phyloP scores from a whole-genome alignment of 768 basidiomycete species.

The Phylloporus arenicola region DNA sequence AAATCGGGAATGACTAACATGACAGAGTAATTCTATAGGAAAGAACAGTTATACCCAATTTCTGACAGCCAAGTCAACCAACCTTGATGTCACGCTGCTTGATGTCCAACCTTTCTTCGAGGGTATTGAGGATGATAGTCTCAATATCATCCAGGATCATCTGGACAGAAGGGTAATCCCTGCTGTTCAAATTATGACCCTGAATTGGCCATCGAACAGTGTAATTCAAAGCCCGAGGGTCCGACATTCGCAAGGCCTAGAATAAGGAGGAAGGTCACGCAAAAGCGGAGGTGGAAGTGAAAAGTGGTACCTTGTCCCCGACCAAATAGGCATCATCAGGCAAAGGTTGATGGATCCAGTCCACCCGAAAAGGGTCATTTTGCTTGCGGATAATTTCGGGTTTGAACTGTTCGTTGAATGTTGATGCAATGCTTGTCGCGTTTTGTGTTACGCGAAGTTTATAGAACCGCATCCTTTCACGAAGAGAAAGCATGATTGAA shows the following conservation, averaged over 20 bases:
- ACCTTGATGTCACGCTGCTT: slow-evolving; percentile 56
- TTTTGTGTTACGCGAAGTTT: slow-evolving; percentile 72
- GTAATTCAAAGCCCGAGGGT: slow-evolving; percentile 66
- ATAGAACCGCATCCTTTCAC: slow-evolving; percentile 83
- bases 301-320: slow-evolving; percentile 58
- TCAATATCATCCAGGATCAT: slow-evolving; percentile 75
- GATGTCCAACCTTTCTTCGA: slow-evolving; percentile 61
- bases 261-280: slow-evolving; percentile 8
- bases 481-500: slow-evolving; percentile 63
- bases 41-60: neutral
- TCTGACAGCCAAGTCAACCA: slow-evolving; percentile 10
- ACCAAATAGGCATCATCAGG: slow-evolving; percentile 47
- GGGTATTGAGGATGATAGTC: slow-evolving; percentile 52
- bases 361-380: slow-evolving; percentile 76
- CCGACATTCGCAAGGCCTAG: slow-evolving; percentile 65
- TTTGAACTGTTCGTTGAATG: slow-evolving; percentile 78
- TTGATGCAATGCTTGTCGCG: slow-evolving; percentile 63
- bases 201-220: slow-evolving; percentile 77
- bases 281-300: neutral
- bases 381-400: slow-evolving; percentile 82
- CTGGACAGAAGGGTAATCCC: slow-evolving; percentile 69
- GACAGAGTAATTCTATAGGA: slow-evolving; percentile 71
- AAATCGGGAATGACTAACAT: slow-evolving; percentile 90
- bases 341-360: slow-evolving; percentile 67
- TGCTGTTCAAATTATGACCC: slow-evolving; percentile 76